Percentiles rank a stretch among this genome's conserved stretches.
Conservation (phyloP, 306 rosid species). For the Aeschynomene evenia region DNA sequence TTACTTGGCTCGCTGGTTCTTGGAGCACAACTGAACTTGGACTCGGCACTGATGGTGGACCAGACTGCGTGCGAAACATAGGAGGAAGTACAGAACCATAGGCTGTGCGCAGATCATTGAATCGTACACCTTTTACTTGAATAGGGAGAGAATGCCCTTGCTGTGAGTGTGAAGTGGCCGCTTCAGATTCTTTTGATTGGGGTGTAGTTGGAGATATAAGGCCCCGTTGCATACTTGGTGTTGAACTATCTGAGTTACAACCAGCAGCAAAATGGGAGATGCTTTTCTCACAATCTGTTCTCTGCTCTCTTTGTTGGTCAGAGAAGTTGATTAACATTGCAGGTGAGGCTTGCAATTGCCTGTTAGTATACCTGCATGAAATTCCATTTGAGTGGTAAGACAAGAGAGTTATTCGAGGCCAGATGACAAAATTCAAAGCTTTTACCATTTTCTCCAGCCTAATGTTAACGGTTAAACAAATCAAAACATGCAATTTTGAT, state of each 20-base stretch:
- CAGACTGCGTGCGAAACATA: constrained; percentile 50
- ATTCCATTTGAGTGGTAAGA: constrained; percentile 22
- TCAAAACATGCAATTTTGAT: not conserved
- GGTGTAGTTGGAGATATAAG: constrained; percentile 44
- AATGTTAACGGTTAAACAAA: not conserved
- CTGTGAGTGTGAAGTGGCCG: constrained; percentile 47
- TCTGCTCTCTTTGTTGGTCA: constrained; percentile 51
- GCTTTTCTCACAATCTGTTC: constrained; percentile 44
- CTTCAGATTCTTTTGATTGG: constrained; percentile 69
- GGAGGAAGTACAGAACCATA: constrained; percentile 60
- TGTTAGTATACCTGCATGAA: constrained; percentile 71
- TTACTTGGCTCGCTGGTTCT: constrained; percentile 54
- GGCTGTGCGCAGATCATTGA: constrained; percentile 44
- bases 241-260: constrained; percentile 45
- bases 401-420: not conserved
- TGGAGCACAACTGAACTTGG: constrained; percentile 44
- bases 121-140: constrained; percentile 61
- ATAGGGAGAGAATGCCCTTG: constrained; percentile 58
- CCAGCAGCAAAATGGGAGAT: constrained; percentile 34
- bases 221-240: constrained; percentile 51
- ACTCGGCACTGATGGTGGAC: constrained; percentile 49
- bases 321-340: constrained; percentile 32
- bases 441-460: constrained; percentile 5
- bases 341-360: constrained; percentile 50
- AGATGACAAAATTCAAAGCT: constrained; percentile 9